These are phyloP conservation scores for Lignosus rhinocerotis DNA, from an alignment of 1,284 basidiomycete species.

Conservation along the genomic window DNA sequence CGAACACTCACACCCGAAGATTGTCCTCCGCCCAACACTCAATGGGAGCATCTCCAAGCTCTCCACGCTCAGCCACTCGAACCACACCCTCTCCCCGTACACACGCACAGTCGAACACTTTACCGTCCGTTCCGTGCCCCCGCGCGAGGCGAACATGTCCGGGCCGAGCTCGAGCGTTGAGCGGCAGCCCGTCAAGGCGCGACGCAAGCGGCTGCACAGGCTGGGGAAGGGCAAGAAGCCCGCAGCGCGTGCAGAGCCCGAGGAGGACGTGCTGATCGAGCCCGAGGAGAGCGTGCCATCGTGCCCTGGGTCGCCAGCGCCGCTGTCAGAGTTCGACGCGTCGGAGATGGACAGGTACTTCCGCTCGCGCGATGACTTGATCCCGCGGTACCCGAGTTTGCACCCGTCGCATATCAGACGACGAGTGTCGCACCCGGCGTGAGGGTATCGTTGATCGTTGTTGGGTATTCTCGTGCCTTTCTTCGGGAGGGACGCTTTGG, in stretches of 20 bases:
- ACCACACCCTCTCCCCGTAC: constrained; percentile 90
- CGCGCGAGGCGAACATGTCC: constrained; percentile 40
- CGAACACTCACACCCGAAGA: constrained; percentile 45
- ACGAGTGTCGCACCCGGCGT: constrained; percentile 27
- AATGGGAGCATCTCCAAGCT: constrained; percentile 83
- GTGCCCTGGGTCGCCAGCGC: constrained; percentile 37
- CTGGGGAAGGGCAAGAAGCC: constrained; percentile 50
- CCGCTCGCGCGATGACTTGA: constrained; percentile 48
- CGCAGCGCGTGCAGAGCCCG: constrained; percentile 19
- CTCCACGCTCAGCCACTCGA: constrained; percentile 80
- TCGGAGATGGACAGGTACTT: constrained; percentile 82
- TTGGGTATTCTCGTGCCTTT: no score
- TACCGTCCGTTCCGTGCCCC: constrained; percentile 84
- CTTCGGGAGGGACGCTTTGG: no score
- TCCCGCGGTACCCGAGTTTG: constrained; percentile 31
- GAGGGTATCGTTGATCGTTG: neutral
- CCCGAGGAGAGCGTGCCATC: constrained; percentile 18
- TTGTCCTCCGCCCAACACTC: constrained; percentile 66
- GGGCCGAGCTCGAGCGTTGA: constrained; percentile 36
- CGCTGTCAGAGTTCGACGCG: constrained; percentile 67
- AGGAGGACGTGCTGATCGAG: neutral
- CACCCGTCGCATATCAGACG: constrained; percentile 32
- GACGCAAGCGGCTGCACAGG: constrained; percentile 72
- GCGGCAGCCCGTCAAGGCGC: constrained; percentile 66
- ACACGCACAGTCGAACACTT: constrained; percentile 88